A percentile compares a stretch with the other conserved stretches of the same genome.
These are phyloP conservation scores for Inga laurina DNA, from an alignment of 306 rosid species.

Conservation along the genomic window DNA sequence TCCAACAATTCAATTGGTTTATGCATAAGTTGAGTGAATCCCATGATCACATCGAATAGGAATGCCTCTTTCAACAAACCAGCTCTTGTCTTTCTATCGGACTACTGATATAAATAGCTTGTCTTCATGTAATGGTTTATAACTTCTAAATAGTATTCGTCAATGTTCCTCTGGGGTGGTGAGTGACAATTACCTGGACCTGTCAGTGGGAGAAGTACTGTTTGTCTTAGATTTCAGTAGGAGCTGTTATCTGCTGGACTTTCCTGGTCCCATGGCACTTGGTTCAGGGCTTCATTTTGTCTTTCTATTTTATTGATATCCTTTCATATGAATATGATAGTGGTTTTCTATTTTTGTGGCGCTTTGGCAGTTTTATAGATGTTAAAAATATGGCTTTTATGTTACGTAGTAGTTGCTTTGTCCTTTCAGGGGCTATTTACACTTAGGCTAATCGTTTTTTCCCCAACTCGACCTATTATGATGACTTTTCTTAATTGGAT, in stretches of 20 bases:
- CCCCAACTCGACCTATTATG: background rate
- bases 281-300: background rate
- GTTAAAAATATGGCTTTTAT: background rate
- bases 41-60: background rate
- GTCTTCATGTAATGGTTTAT: background rate
- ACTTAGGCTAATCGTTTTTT: background rate
- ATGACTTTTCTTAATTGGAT: slow-evolving; percentile 9
- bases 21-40: background rate
- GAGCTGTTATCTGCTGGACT: background rate
- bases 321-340: background rate
- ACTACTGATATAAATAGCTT: background rate
- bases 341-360: background rate
- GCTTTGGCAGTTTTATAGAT: background rate
- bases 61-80: background rate
- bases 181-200: background rate
- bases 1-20: background rate
- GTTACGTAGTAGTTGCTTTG: background rate
- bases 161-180: background rate
- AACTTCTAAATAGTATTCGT: background rate
- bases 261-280: slow-evolving; percentile 1
- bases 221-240: background rate
- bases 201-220: background rate
- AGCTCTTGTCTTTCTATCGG: background rate
- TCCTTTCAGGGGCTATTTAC: background rate
- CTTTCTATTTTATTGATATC: slow-evolving; percentile 7